Evolutionary conservation across 2,329 filamentous ascomycete species (phyloP), one percentile per base, ranked within the genome.

Genomic region (Aspergillus fischeri): DNA sequence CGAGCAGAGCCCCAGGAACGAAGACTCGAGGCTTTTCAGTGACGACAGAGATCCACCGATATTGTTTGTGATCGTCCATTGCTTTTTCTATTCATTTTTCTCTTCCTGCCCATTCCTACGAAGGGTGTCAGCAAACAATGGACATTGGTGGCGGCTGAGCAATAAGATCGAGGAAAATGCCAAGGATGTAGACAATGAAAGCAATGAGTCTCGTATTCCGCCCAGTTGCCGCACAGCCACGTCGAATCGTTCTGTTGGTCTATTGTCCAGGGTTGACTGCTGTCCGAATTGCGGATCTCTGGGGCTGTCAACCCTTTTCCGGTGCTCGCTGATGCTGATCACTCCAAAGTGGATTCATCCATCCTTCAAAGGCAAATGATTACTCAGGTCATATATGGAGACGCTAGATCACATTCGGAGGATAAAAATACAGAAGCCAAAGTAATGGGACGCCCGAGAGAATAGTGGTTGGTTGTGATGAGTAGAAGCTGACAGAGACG

Each of bases 171-270:
- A 28, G 29, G 32, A 35, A 42, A 41, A 11, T 41, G 38, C n/a
- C 28, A 32, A 47, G 14, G 42, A 17, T 29, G 21, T 17, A 52
- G 54, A 52, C 49, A 52, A 56, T 29, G 38, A 51, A 25, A 42
- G 54, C 32, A 52, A 44, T 48, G 54, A 51, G 35, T 38, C 44
- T 56, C 50, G 29, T 48, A 38, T 47, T 48, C 3, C 14, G 14
- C 20, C 54, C 49, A 49, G 52, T 56, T 47, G 11, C 44, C 21
- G 10, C 21, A 27, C 44, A 47, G 44, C 20, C 44, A 24, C 24
- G 44, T 38, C 32, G 6, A 38, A 17, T 45, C 42, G 4, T 11
- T 21, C 11, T 47, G 44, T 21, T 38, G 21, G 21, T 25, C 20
- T 45, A 20, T 21, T 45, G 20, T 27, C 44, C 24, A 21, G 44